Conservation (phyloP, 2,329 filamentous ascomycete species). For the Talaromyces sp. region DNA sequence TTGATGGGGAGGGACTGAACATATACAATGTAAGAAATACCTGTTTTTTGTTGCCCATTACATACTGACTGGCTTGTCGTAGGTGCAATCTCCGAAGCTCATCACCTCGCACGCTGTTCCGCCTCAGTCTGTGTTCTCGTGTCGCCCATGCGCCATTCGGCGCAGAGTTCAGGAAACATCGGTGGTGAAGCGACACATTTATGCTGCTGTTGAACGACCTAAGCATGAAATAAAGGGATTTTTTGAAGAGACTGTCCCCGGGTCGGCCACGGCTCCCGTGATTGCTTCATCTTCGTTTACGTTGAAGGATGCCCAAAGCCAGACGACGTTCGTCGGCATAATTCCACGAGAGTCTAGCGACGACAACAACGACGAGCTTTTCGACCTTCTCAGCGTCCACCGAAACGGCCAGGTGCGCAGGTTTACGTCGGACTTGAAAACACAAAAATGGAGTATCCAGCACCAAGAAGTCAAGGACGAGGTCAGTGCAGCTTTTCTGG, state of each 20-base stretch:
- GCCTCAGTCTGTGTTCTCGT: conserved; percentile 53
- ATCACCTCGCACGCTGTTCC: conserved; percentile 58
- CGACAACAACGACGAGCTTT: conserved; percentile 24
- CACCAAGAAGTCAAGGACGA: conserved; percentile 28
- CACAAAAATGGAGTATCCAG: conserved; percentile 34
- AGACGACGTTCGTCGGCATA: conserved; percentile 33
- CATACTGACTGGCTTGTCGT: conserved; percentile 10
- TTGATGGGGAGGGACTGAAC: conserved; percentile 58
- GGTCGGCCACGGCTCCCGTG: conserved; percentile 24
- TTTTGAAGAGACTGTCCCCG: conserved; percentile 41
- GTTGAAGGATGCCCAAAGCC: conserved; percentile 31
- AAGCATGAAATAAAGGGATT: conserved; percentile 52
- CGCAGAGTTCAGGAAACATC: conserved; percentile 41
- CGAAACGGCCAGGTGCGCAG: conserved; percentile 38
- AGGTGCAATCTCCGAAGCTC: conserved; percentile 58
- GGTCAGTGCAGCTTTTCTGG: conserved; percentile 31
- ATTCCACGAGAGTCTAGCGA: conserved; percentile 23
- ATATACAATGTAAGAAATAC: conserved; percentile 53
- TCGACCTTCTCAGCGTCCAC: conserved; percentile 39
- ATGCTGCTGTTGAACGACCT: conserved; percentile 45
- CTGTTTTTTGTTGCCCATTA: not conserved
- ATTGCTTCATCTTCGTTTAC: conserved; percentile 36
- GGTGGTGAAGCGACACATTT: conserved; percentile 50
- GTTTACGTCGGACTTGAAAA: conserved; percentile 35
- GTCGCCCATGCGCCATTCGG: conserved; percentile 55